Evolutionary conservation across 768 basidiomycete species (phyloP).

Genomic region (Favolaschia claudopus): DNA sequence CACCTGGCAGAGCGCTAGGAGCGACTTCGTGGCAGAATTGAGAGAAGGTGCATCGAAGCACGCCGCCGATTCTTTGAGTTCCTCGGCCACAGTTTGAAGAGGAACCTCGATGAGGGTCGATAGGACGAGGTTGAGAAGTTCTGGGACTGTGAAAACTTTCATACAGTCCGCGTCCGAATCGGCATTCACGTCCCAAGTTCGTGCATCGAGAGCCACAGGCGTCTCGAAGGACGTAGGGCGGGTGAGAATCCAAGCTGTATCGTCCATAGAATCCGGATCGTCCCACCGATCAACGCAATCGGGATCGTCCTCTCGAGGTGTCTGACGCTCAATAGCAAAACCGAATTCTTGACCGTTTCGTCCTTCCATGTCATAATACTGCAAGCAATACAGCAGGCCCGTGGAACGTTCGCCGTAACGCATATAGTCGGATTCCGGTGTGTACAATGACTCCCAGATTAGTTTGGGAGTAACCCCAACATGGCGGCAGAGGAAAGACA

Average conservation of each 20-base stretch:
- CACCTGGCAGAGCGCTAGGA: conserved; percentile 19
- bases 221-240: neutral
- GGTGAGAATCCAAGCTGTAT: conserved; percentile 18
- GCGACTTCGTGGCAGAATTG: conserved; percentile 8
- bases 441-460: conserved; percentile 22
- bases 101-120: neutral
- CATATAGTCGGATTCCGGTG: conserved; percentile 14
- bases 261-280: conserved; percentile 21
- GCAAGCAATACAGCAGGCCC: conserved; percentile 16
- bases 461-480: conserved; percentile 6
- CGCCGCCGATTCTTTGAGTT: neutral
- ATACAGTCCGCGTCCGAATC: neutral
- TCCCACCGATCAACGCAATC: conserved; percentile 18
- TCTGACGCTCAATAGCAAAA: conserved; percentile 4
- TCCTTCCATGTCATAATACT: conserved; percentile 25
- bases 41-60: conserved; percentile 10
- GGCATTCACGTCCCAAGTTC: neutral
- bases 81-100: neutral
- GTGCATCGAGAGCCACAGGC: neutral
- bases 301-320: conserved; percentile 11
- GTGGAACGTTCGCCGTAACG: neutral
- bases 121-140: conserved; percentile 9
- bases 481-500: conserved; percentile 20
- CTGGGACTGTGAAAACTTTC: conserved; percentile 14
- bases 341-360: conserved; percentile 16